Evolutionary conservation across 2,329 filamentous ascomycete species (phyloP).

Genomic region (Pestalotiopsis sp.): DNA sequence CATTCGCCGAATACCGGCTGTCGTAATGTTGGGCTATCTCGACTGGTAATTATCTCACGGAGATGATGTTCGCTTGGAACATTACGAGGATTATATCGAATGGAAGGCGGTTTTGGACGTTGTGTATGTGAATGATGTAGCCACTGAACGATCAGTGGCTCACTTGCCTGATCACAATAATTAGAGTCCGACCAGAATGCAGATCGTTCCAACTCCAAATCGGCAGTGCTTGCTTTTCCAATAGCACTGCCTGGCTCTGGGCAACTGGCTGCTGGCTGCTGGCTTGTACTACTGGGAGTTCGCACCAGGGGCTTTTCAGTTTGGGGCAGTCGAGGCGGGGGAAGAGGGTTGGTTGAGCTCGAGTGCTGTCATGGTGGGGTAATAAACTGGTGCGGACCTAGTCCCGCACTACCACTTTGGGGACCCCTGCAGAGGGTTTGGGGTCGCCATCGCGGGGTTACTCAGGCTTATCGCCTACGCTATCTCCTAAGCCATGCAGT

Average conservation of each 20-base stretch:
- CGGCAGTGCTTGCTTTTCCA: not conserved
- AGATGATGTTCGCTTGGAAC: not conserved
- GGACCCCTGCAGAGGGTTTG: not conserved
- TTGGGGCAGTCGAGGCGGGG: not conserved
- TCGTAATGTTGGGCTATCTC: not conserved
- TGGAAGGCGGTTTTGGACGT: not conserved
- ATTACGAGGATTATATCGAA: not conserved
- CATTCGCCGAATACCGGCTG: not conserved
- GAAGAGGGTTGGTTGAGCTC: not conserved
- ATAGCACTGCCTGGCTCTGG: not conserved
- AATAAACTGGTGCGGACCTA: not conserved
- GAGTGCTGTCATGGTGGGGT: not conserved
- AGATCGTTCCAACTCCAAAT: not conserved
- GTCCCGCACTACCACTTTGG: not conserved
- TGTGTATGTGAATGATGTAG: not conserved
- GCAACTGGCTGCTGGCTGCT: not conserved
- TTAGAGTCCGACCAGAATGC: not conserved
- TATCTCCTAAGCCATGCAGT: not conserved
- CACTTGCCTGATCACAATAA: not conserved
- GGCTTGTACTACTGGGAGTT: not conserved
- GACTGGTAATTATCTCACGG: not conserved
- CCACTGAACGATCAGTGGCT: not conserved
- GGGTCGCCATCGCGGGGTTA: not conserved
- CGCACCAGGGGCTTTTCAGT: not conserved
- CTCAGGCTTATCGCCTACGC: not conserved